A percentile compares a stretch with the other conserved stretches of the same genome.
These are phyloP conservation scores for Cydonia oblonga DNA, from an alignment of 331 rosid species.

Conservation along the genomic window DNA sequence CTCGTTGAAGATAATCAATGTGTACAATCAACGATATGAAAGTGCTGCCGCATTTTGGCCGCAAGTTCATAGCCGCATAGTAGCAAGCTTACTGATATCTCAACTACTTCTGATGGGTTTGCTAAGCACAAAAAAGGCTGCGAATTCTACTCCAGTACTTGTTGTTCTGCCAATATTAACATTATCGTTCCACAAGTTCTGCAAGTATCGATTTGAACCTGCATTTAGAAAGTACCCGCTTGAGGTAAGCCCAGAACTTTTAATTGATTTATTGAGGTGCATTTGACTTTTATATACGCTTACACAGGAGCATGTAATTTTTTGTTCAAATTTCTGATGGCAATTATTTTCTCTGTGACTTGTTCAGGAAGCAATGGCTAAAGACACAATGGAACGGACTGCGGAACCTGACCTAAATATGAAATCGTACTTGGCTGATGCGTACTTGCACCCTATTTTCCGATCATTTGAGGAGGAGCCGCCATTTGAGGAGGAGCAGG, in stretches of 20 bases:
- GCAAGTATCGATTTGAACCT: constrained; percentile 81
- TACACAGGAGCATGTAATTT: too few species aligned
- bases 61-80: constrained; percentile 82
- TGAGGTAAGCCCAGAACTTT: constrained; percentile 45
- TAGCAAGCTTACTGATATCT: constrained; percentile 86
- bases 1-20: constrained; percentile 71
- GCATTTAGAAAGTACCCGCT: constrained; percentile 83
- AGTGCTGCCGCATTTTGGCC: constrained; percentile 99
- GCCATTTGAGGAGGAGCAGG: constrained; percentile 60
- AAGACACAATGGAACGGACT: constrained; percentile 48
- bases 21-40: constrained; percentile 84
- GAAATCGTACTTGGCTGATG: constrained; percentile 68
- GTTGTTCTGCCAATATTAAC: constrained; percentile 68
- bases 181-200: constrained; percentile 70
- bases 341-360: not conserved
- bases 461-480: constrained; percentile 50
- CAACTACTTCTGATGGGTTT: constrained; percentile 86
- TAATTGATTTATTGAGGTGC: not conserved
- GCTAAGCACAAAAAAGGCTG: constrained; percentile 94
- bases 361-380: constrained; percentile 81
- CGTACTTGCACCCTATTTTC: constrained; percentile 93
- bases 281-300: not conserved
- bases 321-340: not conserved
- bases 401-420: constrained; percentile 66
- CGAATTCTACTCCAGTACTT: constrained; percentile 83